Evolutionary conservation across 441 rosid genomes (phyloP).

Genomic region (Macaranga tanarius): DNA sequence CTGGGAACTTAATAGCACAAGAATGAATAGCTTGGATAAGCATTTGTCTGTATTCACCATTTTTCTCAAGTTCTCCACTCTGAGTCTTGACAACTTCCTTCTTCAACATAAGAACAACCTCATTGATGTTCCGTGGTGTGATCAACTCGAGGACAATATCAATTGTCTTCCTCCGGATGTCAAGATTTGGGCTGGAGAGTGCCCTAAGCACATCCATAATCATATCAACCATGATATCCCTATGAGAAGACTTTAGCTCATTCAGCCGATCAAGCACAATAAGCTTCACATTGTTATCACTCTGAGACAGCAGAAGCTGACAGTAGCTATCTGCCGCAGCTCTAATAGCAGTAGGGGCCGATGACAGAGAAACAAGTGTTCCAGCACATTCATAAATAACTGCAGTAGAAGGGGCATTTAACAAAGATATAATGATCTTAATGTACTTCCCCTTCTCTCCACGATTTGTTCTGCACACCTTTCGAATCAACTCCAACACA

Average conservation of each 20-base stretch:
- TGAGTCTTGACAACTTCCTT: conserved; percentile 95
- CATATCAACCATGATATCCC: conserved; percentile 82
- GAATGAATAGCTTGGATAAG: conserved; percentile 92
- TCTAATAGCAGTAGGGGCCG: conserved; percentile 87
- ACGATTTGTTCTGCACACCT: conserved; percentile 78
- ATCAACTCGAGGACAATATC: conserved; percentile 82
- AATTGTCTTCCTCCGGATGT: conserved; percentile 76
- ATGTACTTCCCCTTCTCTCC: conserved; percentile 85
- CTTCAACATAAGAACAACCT: conserved; percentile 77
- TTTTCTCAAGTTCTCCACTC: conserved; percentile 88
- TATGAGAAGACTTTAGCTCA: conserved; percentile 76
- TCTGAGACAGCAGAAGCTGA: conserved; percentile 86
- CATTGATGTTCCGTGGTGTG: conserved; percentile 71
- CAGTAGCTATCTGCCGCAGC: conserved; percentile 87
- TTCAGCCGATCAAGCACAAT: conserved; percentile 82
- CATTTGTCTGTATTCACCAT: conserved; percentile 90
- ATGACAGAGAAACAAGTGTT: conserved; percentile 85
- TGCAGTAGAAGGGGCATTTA: conserved; percentile 85
- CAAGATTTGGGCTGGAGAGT: conserved; percentile 83
- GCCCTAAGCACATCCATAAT: conserved; percentile 95
- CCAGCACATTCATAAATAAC: conserved; percentile 85
- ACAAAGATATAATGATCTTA: conserved; percentile 73
- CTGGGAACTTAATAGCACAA: conserved; percentile 91
- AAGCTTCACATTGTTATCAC: conserved; percentile 93
- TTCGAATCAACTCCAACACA: conserved; percentile 79